Conservation (phyloP, 768 basidiomycete genomes). For the Mycena galopus region DNA sequence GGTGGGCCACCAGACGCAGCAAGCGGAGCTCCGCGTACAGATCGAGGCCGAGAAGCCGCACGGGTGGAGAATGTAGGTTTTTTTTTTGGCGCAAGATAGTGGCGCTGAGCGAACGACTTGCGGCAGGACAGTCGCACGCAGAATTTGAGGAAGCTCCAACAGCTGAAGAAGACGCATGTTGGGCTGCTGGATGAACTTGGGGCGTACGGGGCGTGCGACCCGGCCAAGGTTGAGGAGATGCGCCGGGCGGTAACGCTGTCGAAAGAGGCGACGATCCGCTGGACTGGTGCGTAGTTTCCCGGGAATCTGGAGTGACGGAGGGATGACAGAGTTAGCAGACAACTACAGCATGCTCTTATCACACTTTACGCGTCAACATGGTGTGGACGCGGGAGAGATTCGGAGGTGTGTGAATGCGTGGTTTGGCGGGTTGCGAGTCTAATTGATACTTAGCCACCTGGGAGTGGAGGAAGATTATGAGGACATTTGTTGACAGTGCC, state of each 20-base stretch:
- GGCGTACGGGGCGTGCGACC: conserved; percentile 88
- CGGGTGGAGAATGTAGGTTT: conserved; percentile 70
- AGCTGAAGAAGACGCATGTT: conserved; percentile 62
- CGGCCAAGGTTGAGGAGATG: conserved; percentile 83
- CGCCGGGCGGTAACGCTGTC: conserved; percentile 79
- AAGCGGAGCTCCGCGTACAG: conserved; percentile 60
- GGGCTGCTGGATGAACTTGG: conserved; percentile 76
- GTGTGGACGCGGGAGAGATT: conserved; percentile 71
- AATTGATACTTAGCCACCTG: conserved; percentile 53
- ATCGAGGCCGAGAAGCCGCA: conserved; percentile 65
- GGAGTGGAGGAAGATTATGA: conserved; percentile 83
- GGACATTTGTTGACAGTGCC: conserved; percentile 59
- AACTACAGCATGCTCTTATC: conserved; percentile 77
- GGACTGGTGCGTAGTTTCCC: conserved; percentile 78
- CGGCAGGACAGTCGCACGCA: conserved; percentile 68
- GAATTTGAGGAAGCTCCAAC: conserved; percentile 63
- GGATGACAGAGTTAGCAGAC: conserved; percentile 57
- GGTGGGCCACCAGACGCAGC: conserved; percentile 57
- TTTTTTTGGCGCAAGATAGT: conserved; percentile 12
- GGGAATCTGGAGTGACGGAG: neutral
- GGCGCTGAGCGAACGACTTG: neutral
- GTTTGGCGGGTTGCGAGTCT: neutral
- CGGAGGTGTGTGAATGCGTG: conserved; percentile 49
- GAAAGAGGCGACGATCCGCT: conserved; percentile 86
- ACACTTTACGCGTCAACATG: conserved; percentile 74